These are phyloP conservation scores for Annulohypoxylon nitens DNA, from an alignment of 495 filamentous ascomycete genomes.

Conservation along the genomic window DNA sequence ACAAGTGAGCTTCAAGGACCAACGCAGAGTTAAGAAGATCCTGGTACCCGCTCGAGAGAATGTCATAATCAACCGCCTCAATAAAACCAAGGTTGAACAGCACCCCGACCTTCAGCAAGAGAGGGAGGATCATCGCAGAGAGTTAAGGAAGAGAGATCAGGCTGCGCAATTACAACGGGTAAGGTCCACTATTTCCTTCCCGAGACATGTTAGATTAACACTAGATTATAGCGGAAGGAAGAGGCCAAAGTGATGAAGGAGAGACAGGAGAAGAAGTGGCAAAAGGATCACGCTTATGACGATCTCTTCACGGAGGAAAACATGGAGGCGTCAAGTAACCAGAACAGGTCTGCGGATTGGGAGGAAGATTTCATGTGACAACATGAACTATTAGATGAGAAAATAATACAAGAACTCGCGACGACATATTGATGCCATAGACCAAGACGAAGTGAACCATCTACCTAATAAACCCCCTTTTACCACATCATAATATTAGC, in stretches of 20 bases:
- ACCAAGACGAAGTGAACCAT: not conserved
- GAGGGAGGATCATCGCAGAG: constrained; percentile 78
- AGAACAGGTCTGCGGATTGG: constrained; percentile 71
- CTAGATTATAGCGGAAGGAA: constrained; percentile 72
- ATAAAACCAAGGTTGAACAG: constrained; percentile 92
- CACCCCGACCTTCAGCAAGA: constrained; percentile 84
- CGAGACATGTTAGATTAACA: constrained; percentile 7
- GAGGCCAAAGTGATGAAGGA: constrained; percentile 84
- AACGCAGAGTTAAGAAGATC: constrained; percentile 83
- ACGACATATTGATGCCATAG: not conserved
- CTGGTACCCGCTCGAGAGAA: constrained; percentile 84
- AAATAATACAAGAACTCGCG: constrained; percentile 24
- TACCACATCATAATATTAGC: not conserved
- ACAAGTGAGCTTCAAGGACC: constrained; percentile 95
- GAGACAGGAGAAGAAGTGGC: constrained; percentile 87
- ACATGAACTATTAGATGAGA: constrained; percentile 30
- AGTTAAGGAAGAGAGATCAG: constrained; percentile 76
- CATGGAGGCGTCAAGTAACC: constrained; percentile 74
- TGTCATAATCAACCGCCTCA: constrained; percentile 91
- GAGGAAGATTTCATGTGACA: constrained; percentile 80
- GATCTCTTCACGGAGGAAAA: constrained; percentile 80
- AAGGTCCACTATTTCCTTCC: constrained; percentile 43
- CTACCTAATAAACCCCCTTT: not conserved
- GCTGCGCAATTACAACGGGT: constrained; percentile 75
- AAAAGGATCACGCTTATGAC: constrained; percentile 95